Base-by-base conservation (phyloP, 2,329 filamentous ascomycete genomes). In the Periconia digitata region DNA sequence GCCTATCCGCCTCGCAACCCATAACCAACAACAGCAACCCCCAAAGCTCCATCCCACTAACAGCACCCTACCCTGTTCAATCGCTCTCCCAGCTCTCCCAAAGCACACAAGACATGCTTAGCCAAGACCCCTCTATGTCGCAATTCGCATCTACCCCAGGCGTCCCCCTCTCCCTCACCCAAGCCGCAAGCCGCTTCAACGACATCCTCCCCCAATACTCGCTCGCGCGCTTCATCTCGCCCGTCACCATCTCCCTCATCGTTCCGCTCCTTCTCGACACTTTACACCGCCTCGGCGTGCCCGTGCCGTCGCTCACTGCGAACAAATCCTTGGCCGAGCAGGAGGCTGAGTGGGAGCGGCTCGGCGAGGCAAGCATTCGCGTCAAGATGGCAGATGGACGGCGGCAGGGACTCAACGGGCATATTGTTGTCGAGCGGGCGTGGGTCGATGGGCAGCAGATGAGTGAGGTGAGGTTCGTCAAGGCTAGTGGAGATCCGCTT, bases 401-500 rank as follows among this genome's bases (percentile, higher is more conserved):
- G 39, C 79, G 84, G 56, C 90, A 92, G 74, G 79, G 79, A 37
- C 66, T 95, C 49, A 85, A 86, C 63, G 90, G 90, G 12, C 86
- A 88, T 63, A 85, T 95, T 39, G 76, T 89, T 12, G 76, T 94
- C 6, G 87, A 92, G 64, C 82, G 76, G 71, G 85, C 91, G 60
- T 80, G 76, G 67, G 79, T 86, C 55, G 81, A 75, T 1, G 76
- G 74, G 16, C 86, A 88, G 51, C 72, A 92, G 24, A 79, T 92
- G 20, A 63, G 60, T 49, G 92, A 96, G 70, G 89, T 96, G 22
- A 82, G 90, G 43, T 97, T 99, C 67, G 83, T 95, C 57, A 99
- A 99, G 75, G 81, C 89, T 45, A 96, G 96, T 75, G 94, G 94
- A 6, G 94, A 99, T 75, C 94, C 94, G 5, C 74, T 99, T 42